Evolutionary conservation across 805 yeast species (phyloP).

Genomic region (Candida loeiensis): DNA sequence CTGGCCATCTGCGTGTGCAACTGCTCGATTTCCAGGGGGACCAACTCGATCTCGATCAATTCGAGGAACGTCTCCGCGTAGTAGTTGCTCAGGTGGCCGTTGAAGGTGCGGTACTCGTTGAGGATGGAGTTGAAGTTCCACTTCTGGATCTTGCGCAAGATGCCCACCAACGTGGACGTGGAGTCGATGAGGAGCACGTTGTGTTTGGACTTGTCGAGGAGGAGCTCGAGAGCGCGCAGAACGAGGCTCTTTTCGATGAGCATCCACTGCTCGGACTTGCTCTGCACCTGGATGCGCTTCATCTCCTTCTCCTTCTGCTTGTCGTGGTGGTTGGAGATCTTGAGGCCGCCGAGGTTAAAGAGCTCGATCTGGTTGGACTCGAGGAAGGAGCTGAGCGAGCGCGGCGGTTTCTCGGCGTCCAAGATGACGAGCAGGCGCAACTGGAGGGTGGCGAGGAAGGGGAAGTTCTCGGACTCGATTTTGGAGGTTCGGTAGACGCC

Average conservation of each 20-base stretch:
- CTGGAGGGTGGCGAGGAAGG: conserved; percentile 71
- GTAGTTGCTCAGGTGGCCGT: conserved; percentile 65
- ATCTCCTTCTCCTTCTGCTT: conserved; percentile 15
- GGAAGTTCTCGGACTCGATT: conserved; percentile 69
- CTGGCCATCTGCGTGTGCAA: conserved; percentile 19
- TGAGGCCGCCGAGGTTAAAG: conserved; percentile 43
- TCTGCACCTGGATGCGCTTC: conserved; percentile 4
- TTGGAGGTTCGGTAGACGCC: conserved; percentile 80
- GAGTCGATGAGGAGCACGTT: conserved; percentile 76
- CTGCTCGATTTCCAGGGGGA: conserved; percentile 39
- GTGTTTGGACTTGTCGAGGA: conserved; percentile 61
- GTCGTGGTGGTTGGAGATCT: conserved; percentile 34
- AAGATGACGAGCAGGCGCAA: conserved; percentile 67
- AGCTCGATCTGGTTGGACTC: conserved; percentile 53
- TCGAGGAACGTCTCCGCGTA: conserved; percentile 82
- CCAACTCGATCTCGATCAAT: conserved; percentile 53
- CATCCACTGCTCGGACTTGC: conserved; percentile 66
- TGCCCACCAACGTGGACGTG: conserved; percentile 74
- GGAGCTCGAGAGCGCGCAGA: conserved; percentile 58
- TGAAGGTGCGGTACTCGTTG: conserved; percentile 76
- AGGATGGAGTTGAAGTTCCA: conserved; percentile 86
- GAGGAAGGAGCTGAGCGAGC: conserved; percentile 64
- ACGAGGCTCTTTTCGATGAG: conserved; percentile 64
- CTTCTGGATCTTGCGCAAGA: conserved; percentile 76
- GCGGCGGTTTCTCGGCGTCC: conserved; percentile 83